phyloP scores from a whole-genome alignment of 257 asterid genomes.

The Agastache rugosa region DNA sequence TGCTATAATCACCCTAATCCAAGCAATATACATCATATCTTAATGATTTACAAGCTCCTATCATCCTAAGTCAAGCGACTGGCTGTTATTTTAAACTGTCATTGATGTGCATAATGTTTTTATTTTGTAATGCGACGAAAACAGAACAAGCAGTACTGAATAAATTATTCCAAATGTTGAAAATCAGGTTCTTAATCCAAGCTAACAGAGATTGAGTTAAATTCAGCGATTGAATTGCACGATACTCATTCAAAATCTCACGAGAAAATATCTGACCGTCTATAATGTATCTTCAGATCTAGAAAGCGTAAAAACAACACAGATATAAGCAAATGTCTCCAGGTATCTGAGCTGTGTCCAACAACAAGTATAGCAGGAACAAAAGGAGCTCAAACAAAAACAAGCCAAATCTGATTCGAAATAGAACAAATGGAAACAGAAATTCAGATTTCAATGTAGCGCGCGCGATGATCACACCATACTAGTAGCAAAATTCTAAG shows the following conservation, averaged over 20 bases:
- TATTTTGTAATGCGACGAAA: neutral
- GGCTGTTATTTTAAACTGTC: neutral
- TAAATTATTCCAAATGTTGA: neutral
- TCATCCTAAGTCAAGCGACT: slow-evolving; percentile 6
- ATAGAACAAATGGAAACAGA: neutral
- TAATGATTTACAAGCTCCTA: neutral
- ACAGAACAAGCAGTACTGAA: slow-evolving; percentile 5
- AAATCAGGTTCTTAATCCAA: neutral
- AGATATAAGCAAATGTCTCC: neutral
- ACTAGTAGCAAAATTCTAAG: slow-evolving; percentile 22
- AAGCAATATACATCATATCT: neutral
- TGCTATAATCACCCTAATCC: slow-evolving; percentile 12
- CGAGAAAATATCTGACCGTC: slow-evolving; percentile 9
- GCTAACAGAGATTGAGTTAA: slow-evolving; percentile 14
- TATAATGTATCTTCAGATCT: neutral
- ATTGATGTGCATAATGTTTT: neutral
- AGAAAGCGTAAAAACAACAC: slow-evolving; percentile 14
- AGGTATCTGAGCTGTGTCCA: slow-evolving; percentile 8
- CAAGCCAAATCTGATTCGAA: neutral
- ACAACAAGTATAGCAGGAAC: slow-evolving; percentile 4
- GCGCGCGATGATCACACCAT: slow-evolving; percentile 5
- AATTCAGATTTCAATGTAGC: neutral
- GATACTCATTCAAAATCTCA: neutral
- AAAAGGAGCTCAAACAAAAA: slow-evolving; percentile 20
- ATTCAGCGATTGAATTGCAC: slow-evolving; percentile 1